Conservation (phyloP, 306 rosid species). For the Alnus glutinosa region DNA sequence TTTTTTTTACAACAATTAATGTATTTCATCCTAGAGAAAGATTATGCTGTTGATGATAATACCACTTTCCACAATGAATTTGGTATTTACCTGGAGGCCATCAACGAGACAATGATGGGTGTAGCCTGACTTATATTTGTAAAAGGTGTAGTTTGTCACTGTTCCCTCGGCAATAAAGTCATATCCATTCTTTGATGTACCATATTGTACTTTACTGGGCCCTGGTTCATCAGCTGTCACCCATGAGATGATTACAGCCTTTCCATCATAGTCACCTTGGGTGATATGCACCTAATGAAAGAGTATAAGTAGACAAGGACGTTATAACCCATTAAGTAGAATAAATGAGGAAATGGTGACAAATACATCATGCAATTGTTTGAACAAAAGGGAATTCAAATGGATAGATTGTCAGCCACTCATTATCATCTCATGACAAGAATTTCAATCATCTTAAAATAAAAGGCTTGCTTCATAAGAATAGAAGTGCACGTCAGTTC, state of each 20-base stretch:
- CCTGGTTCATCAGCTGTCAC: conserved; percentile 75
- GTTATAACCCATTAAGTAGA: conserved; percentile 4
- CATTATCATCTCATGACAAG: conserved; percentile 3
- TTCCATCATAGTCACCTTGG: conserved; percentile 96
- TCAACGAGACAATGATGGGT: conserved; percentile 81
- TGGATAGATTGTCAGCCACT: conserved; percentile 11
- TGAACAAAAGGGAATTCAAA: conserved; percentile 14
- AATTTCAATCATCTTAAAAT: not conserved
- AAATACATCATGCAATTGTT: conserved; percentile 1
- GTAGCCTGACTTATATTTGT: conserved; percentile 80
- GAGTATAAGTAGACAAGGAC: conserved; percentile 12
- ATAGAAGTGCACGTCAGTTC: not conserved
- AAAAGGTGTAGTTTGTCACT: conserved; percentile 66
- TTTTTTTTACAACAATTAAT: not conserved
- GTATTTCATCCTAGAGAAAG: conserved; percentile 21
- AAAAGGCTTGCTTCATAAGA: not conserved
- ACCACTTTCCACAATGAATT: conserved; percentile 11
- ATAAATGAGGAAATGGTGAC: not conserved
- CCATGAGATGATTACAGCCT: conserved; percentile 90
- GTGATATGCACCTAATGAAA: conserved; percentile 82
- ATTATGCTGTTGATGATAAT: conserved; percentile 12
- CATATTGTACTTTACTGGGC: conserved; percentile 57
- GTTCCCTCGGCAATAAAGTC: conserved; percentile 57
- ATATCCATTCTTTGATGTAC: conserved; percentile 46
- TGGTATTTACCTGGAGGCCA: conserved; percentile 67